These are phyloP conservation scores for Albugo candida DNA, from an alignment of 352 stramenopile species.

Conservation along the genomic window DNA sequence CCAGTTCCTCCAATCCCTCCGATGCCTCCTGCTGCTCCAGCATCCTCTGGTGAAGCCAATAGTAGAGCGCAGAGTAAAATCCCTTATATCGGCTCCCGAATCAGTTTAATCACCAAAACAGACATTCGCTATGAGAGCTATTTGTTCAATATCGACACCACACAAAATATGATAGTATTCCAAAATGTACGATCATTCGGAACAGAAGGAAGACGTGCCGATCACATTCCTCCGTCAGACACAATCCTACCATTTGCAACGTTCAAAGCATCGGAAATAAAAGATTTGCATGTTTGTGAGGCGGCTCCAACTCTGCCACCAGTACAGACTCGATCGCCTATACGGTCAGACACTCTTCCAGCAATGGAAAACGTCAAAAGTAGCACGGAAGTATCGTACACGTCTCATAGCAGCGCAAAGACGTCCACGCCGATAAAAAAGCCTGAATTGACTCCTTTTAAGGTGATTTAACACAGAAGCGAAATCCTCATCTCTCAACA, in stretches of 20 bases:
- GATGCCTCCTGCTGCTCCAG: no score
- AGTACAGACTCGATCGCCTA: not conserved
- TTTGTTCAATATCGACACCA: constrained; percentile 74
- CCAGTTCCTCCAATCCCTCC: no score
- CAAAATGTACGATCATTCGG: constrained; percentile 68
- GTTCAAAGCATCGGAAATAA: constrained; percentile 72
- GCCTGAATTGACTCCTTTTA: no score
- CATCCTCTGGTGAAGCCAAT: no score
- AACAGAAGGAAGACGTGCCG: constrained; percentile 48
- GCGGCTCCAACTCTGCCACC: constrained; percentile 18
- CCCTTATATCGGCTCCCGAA: constrained; percentile 66
- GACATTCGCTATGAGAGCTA: constrained; percentile 75
- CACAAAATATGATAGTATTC: constrained; percentile 60
- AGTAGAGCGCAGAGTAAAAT: constrained; percentile 18
- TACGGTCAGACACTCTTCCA: no score
- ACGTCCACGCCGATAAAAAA: no score
- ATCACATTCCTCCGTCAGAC: constrained; percentile 54
- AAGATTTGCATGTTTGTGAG: constrained; percentile 70
- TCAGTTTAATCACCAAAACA: constrained; percentile 74
- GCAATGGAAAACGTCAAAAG: no score
- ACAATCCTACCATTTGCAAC: constrained; percentile 60
- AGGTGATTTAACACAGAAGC: no score
- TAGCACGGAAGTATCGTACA: no score
- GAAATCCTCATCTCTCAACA: no score
- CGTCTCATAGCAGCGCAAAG: no score